Evolutionary conservation across 345 rosid species (phyloP).

Genomic region (Adansonia digitata): DNA sequence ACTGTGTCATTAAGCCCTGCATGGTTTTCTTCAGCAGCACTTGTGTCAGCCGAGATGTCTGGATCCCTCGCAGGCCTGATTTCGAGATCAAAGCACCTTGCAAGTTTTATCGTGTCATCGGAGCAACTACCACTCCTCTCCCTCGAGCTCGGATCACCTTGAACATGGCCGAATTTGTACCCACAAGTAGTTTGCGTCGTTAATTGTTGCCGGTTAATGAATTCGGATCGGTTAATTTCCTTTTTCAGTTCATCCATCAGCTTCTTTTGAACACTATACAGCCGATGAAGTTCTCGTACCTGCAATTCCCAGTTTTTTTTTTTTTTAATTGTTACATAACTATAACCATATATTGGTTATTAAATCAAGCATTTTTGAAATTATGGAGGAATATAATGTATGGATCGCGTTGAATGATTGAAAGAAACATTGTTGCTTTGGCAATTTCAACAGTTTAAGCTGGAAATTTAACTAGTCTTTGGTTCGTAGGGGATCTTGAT

Average conservation of each 20-base stretch:
- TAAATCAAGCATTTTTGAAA: not conserved
- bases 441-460: too few relatives aligned
- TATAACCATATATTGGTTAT: too few relatives aligned
- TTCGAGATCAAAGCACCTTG: conserved; percentile 45
- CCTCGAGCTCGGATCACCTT: conserved; percentile 30
- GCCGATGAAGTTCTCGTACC: conserved; percentile 80
- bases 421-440: too few relatives aligned
- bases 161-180: conserved; percentile 10
- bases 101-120: conserved; percentile 24
- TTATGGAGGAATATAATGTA: not conserved
- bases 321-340: not conserved
- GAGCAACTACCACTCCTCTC: conserved; percentile 56
- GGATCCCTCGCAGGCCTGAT: too few relatives aligned
- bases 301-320: conserved; percentile 24
- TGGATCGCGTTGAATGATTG: not conserved
- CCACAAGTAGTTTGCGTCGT: conserved; percentile 17
- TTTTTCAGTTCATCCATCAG: conserved; percentile 56
- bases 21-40: too few relatives aligned
- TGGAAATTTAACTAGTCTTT: too few relatives aligned
- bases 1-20: too few relatives aligned
- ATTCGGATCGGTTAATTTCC: conserved; percentile 21
- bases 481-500: too few relatives aligned
- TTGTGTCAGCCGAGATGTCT: too few relatives aligned
- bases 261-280: conserved; percentile 60
- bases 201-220: conserved; percentile 19